phyloP scores from a whole-genome alignment of 2,329 filamentous ascomycete genomes.

The Ophiostoma angusticollis region DNA sequence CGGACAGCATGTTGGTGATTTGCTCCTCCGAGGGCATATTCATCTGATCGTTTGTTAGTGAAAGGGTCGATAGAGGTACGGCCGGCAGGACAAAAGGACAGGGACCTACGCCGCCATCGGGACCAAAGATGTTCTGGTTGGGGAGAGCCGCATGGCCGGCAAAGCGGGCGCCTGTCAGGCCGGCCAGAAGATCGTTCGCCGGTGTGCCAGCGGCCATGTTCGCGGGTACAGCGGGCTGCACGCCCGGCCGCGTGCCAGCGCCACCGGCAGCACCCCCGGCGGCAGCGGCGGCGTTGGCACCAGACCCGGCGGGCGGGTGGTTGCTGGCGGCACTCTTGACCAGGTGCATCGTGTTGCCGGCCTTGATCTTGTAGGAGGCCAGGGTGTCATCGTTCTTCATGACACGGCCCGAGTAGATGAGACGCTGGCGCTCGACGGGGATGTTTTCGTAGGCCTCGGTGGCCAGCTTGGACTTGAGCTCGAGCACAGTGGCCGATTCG shows the following conservation, averaged over 20 bases:
- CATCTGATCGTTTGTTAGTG: conserved; percentile 53
- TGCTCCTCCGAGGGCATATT: conserved; percentile 74
- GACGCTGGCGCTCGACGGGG: conserved; percentile 73
- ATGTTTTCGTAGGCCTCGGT: conserved; percentile 73
- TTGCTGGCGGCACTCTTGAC: conserved; percentile 95
- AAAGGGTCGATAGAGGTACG: too few relatives aligned
- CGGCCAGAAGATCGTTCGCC: conserved; percentile 80
- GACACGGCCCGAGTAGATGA: conserved; percentile 95
- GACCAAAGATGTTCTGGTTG: conserved; percentile 77
- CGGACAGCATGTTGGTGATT: conserved; percentile 72
- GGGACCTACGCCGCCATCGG: conserved; percentile 75
- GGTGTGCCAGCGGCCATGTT: conserved; percentile 67
- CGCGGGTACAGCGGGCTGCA: conserved; percentile 50
- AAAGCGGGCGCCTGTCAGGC: conserved; percentile 83
- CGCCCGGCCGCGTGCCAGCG: conserved; percentile 28
- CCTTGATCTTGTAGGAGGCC: conserved; percentile 83
- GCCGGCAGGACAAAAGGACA: not conserved
- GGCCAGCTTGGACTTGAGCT: conserved; percentile 83
- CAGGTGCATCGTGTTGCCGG: conserved; percentile 88
- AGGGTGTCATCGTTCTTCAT: conserved; percentile 89
- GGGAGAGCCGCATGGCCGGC: conserved; percentile 85
- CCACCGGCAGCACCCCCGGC: conserved; percentile 17
- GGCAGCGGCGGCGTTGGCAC: not conserved
- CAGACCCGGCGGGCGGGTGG: conserved; percentile 28
- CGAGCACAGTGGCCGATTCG: conserved; percentile 61